Evolutionary conservation across 2,329 filamentous ascomycete species (phyloP), one percentile per base, ranked within the genome.

Genomic region (Penicillium brevicompactum): DNA sequence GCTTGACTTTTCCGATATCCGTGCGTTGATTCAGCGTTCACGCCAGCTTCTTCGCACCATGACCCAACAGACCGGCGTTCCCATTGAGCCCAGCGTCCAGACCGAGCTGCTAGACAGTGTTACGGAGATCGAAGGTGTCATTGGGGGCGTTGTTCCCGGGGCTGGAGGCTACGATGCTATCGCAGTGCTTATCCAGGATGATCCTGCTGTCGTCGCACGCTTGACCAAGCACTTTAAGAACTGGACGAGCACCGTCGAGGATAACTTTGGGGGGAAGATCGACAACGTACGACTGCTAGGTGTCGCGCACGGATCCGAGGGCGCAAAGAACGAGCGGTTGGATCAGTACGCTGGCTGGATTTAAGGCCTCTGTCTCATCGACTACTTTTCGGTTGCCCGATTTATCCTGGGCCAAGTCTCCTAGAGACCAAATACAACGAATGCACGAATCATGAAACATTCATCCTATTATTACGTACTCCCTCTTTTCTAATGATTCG

Each of bases 151-250:
- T 0, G 94, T 97, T 0, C 94, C 94, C 0, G 94, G 94, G 0
- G 94, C 94, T 0, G 94, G 94, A 9, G 94, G 94, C 0, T 97
- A 90, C 68, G 94, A 99, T 78, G 94, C 94, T 1, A 82, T 96
- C 52, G 89, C 88, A 1, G 73, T 99, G 57, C 74, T 99, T 56
- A 84, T 96, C 61, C 82, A 83, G 66, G 90, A 97, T 65, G 86
- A 89, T 50, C 80, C 80, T 34, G 82, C 81, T 46, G 90, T 90
- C 1, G 76, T 88, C 52, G 69, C 70, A 21, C 76, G 78, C 11
- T 74, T 97, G 21, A 80, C 83, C 59, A 74, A 76, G 42, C 86
- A 91, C 42, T 73, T 96, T 55, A 77, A 76, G 18, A 75, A 77
- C 24, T 97, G 91, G 87, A 86, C 81, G 63, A 78, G 75, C 57